Base-by-base conservation (phyloP, 192 early-diverging fungal species). In the Dissophora globulifera region DNA sequence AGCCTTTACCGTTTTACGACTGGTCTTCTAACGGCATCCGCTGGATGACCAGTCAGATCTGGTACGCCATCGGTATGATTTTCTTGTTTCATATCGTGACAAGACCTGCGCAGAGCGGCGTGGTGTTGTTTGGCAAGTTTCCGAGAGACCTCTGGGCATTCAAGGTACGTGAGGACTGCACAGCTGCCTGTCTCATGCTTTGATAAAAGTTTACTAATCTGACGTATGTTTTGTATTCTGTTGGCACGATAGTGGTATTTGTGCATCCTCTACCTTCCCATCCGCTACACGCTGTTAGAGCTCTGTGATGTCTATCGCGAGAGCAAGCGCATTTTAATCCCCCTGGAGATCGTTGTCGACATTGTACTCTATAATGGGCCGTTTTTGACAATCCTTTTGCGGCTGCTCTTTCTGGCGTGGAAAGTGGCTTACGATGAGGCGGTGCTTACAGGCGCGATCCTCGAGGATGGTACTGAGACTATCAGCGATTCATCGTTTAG, bases 51-150 rank as follows among this genome's bases (percentile, higher is more conserved):
- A 76, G 72, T 20, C 72, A 76, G 30, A 60, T 76, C 33, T 76
- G 72, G 72, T 76, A 76, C 40, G 72, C 72, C 15, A 76, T 76
- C 25, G 72, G 72, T 16, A 76, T 76, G 72, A 76, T 76, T 31
- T 67, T 76, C 19, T n/a, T 76, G 27, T 67, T 76, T 29, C 72
- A 76, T 62, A 64, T 76, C 27, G 64, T 76, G 13, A 76, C 72
- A 27, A 45, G 72, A n/a, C 72, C 72, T 30, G 72, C 72, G 5
- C 72, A 76, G 35, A 67, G 63, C 23, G 72, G 72, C 19, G 72
- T 76, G 22, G 72, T 76, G 0, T 33, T 67, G 23, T 76, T 76
- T 45, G 72, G 72, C 23, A 76, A 67, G 23, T 67, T 76, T 22
- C 72, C 72, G 4, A 53, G 62, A 11, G 72, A 76, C 12, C 46